Conservation (phyloP, 129 eudicot species). For the Apium graveolens region DNA sequence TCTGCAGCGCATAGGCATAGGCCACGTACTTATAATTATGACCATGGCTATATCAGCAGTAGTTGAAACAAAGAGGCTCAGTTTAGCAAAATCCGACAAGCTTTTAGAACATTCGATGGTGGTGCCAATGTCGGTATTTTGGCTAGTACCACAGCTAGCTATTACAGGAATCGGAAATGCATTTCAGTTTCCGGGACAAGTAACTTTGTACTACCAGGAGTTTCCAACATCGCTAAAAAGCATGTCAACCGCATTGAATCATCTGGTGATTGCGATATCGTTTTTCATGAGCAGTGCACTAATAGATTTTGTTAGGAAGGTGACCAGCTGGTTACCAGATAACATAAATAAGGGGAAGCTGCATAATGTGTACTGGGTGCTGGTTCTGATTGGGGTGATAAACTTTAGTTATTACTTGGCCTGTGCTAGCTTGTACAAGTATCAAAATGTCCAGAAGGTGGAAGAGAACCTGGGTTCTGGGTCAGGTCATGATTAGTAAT, state of each 20-base stretch:
- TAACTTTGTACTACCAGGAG: constrained; percentile 40
- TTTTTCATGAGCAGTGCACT: constrained; percentile 49
- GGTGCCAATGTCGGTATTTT: constrained; percentile 42
- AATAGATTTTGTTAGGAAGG: constrained; percentile 27
- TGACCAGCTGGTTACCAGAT: constrained; percentile 52
- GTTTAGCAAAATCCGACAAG: not conserved
- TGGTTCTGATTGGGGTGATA: constrained; percentile 20
- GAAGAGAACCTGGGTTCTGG: constrained; percentile 1
- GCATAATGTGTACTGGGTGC: constrained; percentile 52
- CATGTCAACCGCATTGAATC: constrained; percentile 49
- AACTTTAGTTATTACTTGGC: constrained; percentile 31
- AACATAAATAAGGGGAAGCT: constrained; percentile 50
- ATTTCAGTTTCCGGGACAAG: constrained; percentile 11
- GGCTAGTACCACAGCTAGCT: constrained; percentile 30
- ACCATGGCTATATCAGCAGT: constrained; percentile 28
- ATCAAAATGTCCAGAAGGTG: constrained; percentile 9
- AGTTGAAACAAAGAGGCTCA: constrained; percentile 25
- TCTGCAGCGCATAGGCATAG: constrained; percentile 38
- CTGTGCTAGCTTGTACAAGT: constrained; percentile 30
- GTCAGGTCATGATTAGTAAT: not conserved
- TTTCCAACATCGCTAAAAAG: constrained; percentile 49
- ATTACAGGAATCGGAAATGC: constrained; percentile 1
- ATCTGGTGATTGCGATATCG: constrained; percentile 38
- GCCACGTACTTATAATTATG: constrained; percentile 22
- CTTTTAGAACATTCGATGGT: not conserved